Evolutionary conservation across 1,139 yeast species (phyloP), one percentile per base, ranked within the genome.

Genomic region (Debaryomyces sp.): DNA sequence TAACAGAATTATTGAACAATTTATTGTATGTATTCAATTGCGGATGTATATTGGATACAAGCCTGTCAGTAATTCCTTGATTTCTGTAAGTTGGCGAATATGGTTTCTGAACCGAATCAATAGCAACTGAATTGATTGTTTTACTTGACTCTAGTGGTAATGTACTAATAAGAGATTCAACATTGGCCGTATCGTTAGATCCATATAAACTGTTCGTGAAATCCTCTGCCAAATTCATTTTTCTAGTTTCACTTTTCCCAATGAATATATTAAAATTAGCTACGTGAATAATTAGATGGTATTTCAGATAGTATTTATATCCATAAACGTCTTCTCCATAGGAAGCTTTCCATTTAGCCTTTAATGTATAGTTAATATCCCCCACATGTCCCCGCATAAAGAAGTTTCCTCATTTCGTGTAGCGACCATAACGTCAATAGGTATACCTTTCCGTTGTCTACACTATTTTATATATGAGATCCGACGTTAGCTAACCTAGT

Each of bases 11-110:
- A 72, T 61, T 84, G 82, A 41, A 77, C 67, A 23, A 76, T 77
- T 56, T 78, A 73, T 32, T 76, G 66, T 41, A 41, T 2, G 90
- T 85, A 39, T 62, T 60, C 48, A 86, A 61, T 2, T 70, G 59
- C 3, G 86, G 82, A 54, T 84, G 85, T 21, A 80, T 73, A 5
- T 48, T 51, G 10, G 74, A 63, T 29, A 79, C 57, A 48, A 85
- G 68, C 18, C 61, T 55, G 15, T 78, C 73, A 2, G 67, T 67
- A 4, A 73, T 60, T 37, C 55, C 56, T 1, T 60, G 64, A 59
- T 80, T 82, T 58, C 90, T 69, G 62, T 80, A 86, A 10, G 26
- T 30, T 22, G 43, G 13, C 12, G 37, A 21, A 13, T 41, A 22
- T 21, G 26, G 27, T 8, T 30, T 32, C 17, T 32, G 21, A 22